A percentile compares a stretch with the other conserved stretches of the same genome.
Conservation (phyloP, 768 basidiomycete species). For the Strobilomyces echinocephalus region DNA sequence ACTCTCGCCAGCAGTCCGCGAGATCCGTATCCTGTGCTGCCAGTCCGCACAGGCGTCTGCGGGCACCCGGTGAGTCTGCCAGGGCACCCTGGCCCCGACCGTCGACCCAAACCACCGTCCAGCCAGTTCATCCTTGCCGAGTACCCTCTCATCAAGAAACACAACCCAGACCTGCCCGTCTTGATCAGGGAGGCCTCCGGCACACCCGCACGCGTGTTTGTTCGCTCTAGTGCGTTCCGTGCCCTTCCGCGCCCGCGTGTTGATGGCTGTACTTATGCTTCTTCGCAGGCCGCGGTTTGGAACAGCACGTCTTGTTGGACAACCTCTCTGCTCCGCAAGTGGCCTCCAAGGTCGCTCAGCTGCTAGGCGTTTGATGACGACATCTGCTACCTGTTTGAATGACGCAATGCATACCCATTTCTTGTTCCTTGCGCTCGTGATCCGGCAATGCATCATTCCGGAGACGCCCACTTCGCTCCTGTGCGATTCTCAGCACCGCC, state of each 20-base stretch:
- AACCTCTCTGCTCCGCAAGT: constrained; percentile 69
- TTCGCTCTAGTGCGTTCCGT: constrained; percentile 68
- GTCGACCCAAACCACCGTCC: background rate
- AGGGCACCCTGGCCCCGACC: background rate
- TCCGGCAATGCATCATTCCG: background rate
- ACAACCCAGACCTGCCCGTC: constrained; percentile 83
- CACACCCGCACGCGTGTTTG: constrained; percentile 79
- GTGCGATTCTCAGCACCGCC: constrained; percentile 11
- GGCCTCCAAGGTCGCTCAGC: constrained; percentile 60
- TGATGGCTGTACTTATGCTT: constrained; percentile 14
- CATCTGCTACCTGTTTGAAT: constrained; percentile 1
- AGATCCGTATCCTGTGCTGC: constrained; percentile 76
- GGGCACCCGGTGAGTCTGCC: constrained; percentile 61
- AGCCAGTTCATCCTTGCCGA: constrained; percentile 78
- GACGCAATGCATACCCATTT: constrained; percentile 4
- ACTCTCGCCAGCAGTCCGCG: constrained; percentile 72
- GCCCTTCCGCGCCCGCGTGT: constrained; percentile 7
- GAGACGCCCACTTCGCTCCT: background rate
- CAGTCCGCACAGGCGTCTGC: constrained; percentile 73
- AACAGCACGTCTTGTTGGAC: constrained; percentile 78
- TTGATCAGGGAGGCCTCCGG: constrained; percentile 76
- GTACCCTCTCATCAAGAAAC: constrained; percentile 71
- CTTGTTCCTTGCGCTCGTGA: background rate
- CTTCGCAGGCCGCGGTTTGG: constrained; percentile 66
- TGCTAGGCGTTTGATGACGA: constrained; percentile 39